Conservation (phyloP, 345 rosid species). For the Mangifera indica region DNA sequence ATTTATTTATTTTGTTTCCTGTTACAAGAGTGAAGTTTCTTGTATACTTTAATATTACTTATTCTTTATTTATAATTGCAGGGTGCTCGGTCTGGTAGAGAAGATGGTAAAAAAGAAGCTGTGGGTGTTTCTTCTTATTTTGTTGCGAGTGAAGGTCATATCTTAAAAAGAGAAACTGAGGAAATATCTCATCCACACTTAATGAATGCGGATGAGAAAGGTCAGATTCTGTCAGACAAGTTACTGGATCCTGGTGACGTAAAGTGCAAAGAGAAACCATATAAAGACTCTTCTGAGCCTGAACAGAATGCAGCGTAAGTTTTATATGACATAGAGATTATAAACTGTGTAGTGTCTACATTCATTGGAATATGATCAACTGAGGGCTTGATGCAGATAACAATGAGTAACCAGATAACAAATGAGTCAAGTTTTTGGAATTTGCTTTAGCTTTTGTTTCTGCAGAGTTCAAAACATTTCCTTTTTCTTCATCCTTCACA, state of each 20-base stretch:
- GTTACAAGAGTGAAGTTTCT: constrained; percentile 13
- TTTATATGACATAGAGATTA: neutral
- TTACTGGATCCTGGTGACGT: constrained; percentile 8
- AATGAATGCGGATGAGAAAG: constrained; percentile 16
- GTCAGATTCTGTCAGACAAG: constrained; percentile 3
- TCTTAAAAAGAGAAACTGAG: constrained; percentile 15
- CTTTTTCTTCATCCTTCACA: no score
- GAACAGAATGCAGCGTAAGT: constrained; percentile 25
- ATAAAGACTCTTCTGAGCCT: constrained; percentile 1
- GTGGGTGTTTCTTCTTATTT: constrained; percentile 14
- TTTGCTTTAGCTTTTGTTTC: no score
- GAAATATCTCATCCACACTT: constrained; percentile 11
- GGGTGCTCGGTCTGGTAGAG: constrained; percentile 18
- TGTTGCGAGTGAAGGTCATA: constrained; percentile 17
- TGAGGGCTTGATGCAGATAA: neutral
- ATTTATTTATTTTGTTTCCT: neutral
- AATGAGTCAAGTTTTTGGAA: neutral
- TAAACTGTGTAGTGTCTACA: neutral
- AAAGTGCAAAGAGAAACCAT: constrained; percentile 10
- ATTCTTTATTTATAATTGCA: constrained; percentile 10
- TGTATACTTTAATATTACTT: neutral
- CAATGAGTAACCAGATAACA: neutral
- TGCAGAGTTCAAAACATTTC: no score
- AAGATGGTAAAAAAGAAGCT: constrained; percentile 15
- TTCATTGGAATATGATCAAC: neutral